Base-by-base conservation (phyloP, 2,329 filamentous ascomycete species). In the Thelonectria olida region DNA sequence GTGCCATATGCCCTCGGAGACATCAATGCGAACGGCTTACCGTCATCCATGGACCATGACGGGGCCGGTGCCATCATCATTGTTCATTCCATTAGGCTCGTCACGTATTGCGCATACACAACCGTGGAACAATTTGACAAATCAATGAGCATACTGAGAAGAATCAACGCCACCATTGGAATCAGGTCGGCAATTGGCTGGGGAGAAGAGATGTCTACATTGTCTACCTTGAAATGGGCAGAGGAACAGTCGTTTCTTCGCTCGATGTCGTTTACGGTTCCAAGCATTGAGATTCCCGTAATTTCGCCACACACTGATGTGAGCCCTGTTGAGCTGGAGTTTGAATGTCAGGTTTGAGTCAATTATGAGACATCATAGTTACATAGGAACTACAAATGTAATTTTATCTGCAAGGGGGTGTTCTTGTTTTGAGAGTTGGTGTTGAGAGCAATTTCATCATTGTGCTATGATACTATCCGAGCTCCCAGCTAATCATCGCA, bases 1-100 rank as follows among this genome's bases (percentile, higher is more conserved):
- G 73, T 76, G 19, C 74, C 74, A 1, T 76, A 73, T 28, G 74
- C 74, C 2, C 58, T 76, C 1, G 74, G 74, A 7, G 73, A 76
- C 19, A 60, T 75, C 28, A 64, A 68, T 17, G 47, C 63, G 1
- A 65, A 47, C 19, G 72, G 74, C 4, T 50, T 56, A 42, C 68
- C 68, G 4, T 55, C 64, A 0, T 61, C 62, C 4, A 64, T 72
- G 59, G 34, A 61, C 1, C 66, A 76, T 34, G 74, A 76, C 39
- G 74, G 74, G 0, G 75, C 75, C 0, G 71, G 66, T 2, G 75
- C 72, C 13, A 68, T 77, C 12, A 52, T 74, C 42, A 75, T 75
- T 17, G 63, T 71, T 2, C 70, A 76, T 23, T 72, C 74, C 0
- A 71, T 76, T 34, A 70, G 72, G 28, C 63, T 76, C 31, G 67